Evolutionary conservation across 768 basidiomycete species (phyloP).

Genomic region (Termitomyces heimii): DNA sequence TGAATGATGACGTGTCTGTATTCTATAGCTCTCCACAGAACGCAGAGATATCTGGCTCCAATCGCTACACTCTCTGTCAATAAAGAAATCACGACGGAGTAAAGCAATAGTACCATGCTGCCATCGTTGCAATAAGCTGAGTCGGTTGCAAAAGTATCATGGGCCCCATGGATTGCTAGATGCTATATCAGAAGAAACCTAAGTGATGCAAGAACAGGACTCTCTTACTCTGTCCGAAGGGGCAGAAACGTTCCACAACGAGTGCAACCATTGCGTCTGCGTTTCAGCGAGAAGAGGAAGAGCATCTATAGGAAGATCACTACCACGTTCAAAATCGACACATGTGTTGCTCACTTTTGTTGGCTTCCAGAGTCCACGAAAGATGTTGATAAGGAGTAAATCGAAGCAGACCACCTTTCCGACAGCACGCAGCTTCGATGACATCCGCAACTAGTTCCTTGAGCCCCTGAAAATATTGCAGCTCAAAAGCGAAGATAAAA

Average conservation of each 20-base stretch:
- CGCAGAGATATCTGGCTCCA: slow-evolving; percentile 31
- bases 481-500: not conserved
- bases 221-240: slow-evolving; percentile 17
- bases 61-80: slow-evolving; percentile 28
- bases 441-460: slow-evolving; percentile 22
- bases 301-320: slow-evolving; percentile 19
- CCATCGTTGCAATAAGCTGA: slow-evolving; percentile 29
- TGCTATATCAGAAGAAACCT: not conserved
- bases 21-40: slow-evolving; percentile 32
- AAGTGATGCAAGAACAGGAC: not conserved
- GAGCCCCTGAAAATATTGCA: not conserved
- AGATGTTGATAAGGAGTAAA: slow-evolving; percentile 52
- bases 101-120: slow-evolving; percentile 32
- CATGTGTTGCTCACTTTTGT: slow-evolving; percentile 28
- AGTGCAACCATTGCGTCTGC: slow-evolving; percentile 45
- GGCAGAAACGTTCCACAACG: slow-evolving; percentile 34
- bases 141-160: slow-evolving; percentile 38
- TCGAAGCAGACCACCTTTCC: slow-evolving; percentile 29
- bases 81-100: slow-evolving; percentile 1
- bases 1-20: slow-evolving; percentile 30
- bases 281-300: slow-evolving; percentile 25
- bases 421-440: slow-evolving; percentile 28
- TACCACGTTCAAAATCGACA: not conserved
- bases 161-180: slow-evolving; percentile 17
- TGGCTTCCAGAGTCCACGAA: slow-evolving; percentile 41